Percentiles rank a stretch among this genome's conserved stretches.
phyloP scores from a whole-genome alignment of 1,139 yeast species.

The Taphrina flavorubra region DNA sequence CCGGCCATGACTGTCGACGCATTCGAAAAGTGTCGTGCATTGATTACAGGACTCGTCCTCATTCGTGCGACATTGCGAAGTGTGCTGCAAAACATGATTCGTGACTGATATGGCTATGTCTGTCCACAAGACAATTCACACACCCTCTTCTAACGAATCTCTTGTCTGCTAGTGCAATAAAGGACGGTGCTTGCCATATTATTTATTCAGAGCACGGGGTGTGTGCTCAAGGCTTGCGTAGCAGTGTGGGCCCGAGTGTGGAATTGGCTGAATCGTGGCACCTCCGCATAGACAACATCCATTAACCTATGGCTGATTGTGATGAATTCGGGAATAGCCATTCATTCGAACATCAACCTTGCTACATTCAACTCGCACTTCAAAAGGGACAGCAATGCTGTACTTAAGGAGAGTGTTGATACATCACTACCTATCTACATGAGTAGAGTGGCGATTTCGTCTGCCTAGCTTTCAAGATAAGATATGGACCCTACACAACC shows the following conservation, averaged over 20 bases:
- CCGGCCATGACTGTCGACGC: not conserved
- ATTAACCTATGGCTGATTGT: too few relatives aligned
- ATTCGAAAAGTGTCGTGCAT: conserved; percentile 7
- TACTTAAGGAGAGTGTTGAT: not conserved
- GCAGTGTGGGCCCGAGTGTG: conserved; percentile 5
- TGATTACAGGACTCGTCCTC: not conserved
- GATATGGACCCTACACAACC: not conserved
- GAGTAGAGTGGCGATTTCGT: not conserved
- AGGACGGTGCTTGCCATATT: too few relatives aligned
- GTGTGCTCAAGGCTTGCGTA: not conserved
- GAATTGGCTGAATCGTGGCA: conserved; percentile 9
- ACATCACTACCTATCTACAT: not conserved
- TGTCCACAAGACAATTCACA: too few relatives aligned
- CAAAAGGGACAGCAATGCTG: too few relatives aligned
- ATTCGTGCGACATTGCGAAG: conserved; percentile 3
- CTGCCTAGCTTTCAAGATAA: not conserved
- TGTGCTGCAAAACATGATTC: not conserved
- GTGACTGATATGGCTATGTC: too few relatives aligned
- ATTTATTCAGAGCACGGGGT: too few relatives aligned
- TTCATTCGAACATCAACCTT: too few relatives aligned
- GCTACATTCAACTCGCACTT: too few relatives aligned
- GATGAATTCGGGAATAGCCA: too few relatives aligned
- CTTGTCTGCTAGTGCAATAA: too few relatives aligned
- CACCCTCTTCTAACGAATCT: too few relatives aligned
- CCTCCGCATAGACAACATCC: not conserved